Conservation (phyloP, 345 rosid genomes). For the Moringa oleifera region DNA sequence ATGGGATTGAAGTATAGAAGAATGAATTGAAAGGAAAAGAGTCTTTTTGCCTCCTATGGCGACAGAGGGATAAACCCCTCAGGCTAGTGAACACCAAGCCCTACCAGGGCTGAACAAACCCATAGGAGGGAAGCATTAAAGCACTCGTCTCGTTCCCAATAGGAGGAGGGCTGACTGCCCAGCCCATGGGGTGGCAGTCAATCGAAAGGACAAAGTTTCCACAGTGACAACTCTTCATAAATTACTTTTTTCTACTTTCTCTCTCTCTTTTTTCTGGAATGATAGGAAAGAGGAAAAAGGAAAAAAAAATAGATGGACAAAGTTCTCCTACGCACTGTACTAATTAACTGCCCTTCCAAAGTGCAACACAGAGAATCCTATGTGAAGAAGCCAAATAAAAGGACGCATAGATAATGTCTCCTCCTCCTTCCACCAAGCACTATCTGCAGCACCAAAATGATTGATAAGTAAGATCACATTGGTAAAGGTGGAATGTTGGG, state of each 20-base stretch:
- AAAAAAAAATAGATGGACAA: conserved; percentile 2
- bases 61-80: no score
- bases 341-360: conserved; percentile 27
- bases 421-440: conserved; percentile 9
- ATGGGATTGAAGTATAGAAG: conserved; percentile 4
- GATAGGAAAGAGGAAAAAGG: not conserved
- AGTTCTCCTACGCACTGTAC: conserved; percentile 33
- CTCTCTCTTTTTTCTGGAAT: conserved; percentile 6
- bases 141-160: no score
- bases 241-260: conserved; percentile 12
- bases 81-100: no score
- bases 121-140: no score
- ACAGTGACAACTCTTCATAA: conserved; percentile 34
- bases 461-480: not conserved
- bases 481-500: not conserved
- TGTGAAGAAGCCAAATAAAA: conserved; percentile 14
- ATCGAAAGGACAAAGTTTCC: conserved; percentile 21
- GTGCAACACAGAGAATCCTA: conserved; percentile 13
- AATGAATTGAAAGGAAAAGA: conserved; percentile 15
- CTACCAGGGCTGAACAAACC: no score
- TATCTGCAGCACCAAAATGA: conserved; percentile 24
- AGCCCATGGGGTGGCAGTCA: no score
- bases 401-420: conserved; percentile 5
- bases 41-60: no score
- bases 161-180: no score